Evolutionary conservation across 305 asterid species (phyloP), one percentile per base, ranked within the genome.

Genomic region (Salvia sclarea): DNA sequence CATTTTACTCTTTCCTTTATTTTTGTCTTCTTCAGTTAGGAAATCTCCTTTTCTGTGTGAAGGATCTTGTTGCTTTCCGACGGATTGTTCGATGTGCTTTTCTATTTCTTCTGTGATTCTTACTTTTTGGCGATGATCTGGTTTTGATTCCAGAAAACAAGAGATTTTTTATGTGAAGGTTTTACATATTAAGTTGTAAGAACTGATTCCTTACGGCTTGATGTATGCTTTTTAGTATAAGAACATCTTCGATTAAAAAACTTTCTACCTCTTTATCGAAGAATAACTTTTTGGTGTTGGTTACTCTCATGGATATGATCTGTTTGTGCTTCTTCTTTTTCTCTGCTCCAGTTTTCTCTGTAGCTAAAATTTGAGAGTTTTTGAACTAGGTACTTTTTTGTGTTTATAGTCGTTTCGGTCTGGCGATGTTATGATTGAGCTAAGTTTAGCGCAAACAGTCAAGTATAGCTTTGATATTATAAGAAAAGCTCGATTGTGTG

Each of bases 1-100:
- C 12, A 14, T 48, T 47, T 49, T 35, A 3, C 20, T 54, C 0
- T 28, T 61, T 44, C 28, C 4, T 11, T 12, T 4, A 1, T 18
- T 60, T 12, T 52, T 24, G 0, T 17, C 3, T 52, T 28, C 13
- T 11, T 1, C 4, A 11, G 44, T 12, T 38, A 10, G 30, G 47
- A 58, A 58, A 20, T 18, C 44, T 14, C 5, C 56, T 25, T 33
- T 44, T 7, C 3, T 25, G 62, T 25, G 62, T 44, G 0, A 24
- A 57, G 45, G 77, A 50, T 66, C 45, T 43, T 20, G 16, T 20
- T 31, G 65, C 18, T 44, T 35, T 72, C 24, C 8, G 71, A 9
- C 2, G 3, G 49, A 25, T 49, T 14, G 9, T 37, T 50, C 28
- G 30, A 17, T 64, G 3, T 38, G 22, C 22, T 22, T 11, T 9